Percentiles rank a stretch among this genome's conserved stretches.
Evolutionary conservation across 2,329 filamentous ascomycete species (phyloP).

Genomic region (Hypoxylon sp.): DNA sequence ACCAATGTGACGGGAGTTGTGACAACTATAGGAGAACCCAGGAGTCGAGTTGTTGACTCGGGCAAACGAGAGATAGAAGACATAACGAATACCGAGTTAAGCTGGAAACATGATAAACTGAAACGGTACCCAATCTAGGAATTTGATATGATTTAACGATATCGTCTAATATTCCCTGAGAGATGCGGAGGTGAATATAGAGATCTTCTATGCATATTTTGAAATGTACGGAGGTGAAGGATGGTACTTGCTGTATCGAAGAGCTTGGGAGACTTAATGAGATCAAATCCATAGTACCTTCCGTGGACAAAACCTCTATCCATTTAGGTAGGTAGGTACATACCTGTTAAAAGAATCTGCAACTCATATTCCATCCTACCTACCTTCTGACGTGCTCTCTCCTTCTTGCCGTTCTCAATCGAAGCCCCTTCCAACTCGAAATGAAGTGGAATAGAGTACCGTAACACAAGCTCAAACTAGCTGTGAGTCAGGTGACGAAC

Average conservation of each 20-base stretch:
- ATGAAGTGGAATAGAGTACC: slow-evolving; percentile 7
- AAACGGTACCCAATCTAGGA: neutral
- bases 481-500: slow-evolving; percentile 27
- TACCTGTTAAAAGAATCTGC: neutral
- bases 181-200: neutral
- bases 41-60: slow-evolving; percentile 64
- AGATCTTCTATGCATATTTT: slow-evolving; percentile 6
- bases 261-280: neutral
- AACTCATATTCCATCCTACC: neutral
- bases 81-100: slow-evolving; percentile 56
- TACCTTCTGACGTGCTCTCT: neutral
- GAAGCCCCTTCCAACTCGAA: neutral
- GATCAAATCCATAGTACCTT: slow-evolving; percentile 19
- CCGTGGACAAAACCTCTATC: neutral
- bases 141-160: neutral
- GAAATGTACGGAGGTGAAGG: slow-evolving; percentile 4
- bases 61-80: slow-evolving; percentile 65
- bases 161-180: neutral
- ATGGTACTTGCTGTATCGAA: neutral
- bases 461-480: slow-evolving; percentile 3
- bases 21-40: slow-evolving; percentile 74
- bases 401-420: neutral
- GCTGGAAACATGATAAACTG: slow-evolving; percentile 31
- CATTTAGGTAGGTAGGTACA: no score
- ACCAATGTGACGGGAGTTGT: slow-evolving; percentile 73